Percentiles rank a stretch among this genome's conserved stretches.
Evolutionary conservation across 2,329 filamentous ascomycete genomes (phyloP).

Genomic region (Celoporthe dispersa): DNA sequence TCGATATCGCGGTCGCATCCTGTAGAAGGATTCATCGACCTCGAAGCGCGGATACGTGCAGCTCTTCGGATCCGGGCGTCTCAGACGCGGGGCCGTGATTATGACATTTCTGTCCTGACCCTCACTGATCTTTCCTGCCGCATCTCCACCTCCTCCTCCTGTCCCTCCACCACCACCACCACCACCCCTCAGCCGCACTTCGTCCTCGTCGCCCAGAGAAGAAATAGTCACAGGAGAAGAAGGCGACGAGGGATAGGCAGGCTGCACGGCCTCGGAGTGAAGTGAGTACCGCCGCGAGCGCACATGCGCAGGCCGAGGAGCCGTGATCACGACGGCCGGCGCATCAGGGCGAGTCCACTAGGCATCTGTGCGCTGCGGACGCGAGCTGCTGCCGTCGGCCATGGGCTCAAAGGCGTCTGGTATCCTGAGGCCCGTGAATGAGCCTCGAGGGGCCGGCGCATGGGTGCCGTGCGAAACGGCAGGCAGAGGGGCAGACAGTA

Average conservation of each 20-base stretch:
- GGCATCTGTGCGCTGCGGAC: conserved; percentile 22
- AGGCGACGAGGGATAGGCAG: neutral
- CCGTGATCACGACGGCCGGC: conserved; percentile 1
- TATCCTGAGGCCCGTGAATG: conserved; percentile 22
- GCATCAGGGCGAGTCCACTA: conserved; percentile 13
- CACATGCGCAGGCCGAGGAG: conserved; percentile 13
- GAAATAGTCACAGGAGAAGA: neutral
- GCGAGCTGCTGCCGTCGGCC: conserved; percentile 23
- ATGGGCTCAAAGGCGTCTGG: conserved; percentile 22
- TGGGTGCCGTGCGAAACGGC: conserved; percentile 13
- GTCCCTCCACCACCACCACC: neutral
- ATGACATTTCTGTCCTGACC: neutral
- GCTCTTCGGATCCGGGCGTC: neutral
- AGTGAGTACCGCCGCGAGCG: neutral
- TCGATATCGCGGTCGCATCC: neutral
- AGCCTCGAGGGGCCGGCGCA: conserved; percentile 20
- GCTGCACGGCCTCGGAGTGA: neutral
- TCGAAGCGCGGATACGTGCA: neutral
- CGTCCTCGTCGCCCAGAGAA: neutral
- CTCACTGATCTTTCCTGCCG: neutral
- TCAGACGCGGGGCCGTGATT: neutral
- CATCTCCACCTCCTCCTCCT: neutral
- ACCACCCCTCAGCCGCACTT: neutral
- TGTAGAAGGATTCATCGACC: neutral
- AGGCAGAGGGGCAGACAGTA: conserved; percentile 21